Conservation (phyloP, 768 basidiomycete species). For the Termitomyces eurrhizus region DNA sequence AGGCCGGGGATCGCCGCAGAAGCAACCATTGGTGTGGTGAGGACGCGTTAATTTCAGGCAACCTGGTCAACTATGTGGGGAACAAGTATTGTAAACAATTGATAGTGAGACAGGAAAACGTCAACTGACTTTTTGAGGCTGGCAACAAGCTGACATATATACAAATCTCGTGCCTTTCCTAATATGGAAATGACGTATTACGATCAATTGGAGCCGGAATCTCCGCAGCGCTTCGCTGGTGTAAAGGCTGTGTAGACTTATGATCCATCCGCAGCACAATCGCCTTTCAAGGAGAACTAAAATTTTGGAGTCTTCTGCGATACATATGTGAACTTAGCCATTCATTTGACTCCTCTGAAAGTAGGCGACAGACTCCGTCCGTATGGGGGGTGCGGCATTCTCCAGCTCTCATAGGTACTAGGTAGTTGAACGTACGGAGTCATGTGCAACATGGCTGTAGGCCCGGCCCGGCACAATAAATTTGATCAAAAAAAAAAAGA, state of each 20-base stretch:
- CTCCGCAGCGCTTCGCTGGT: conserved; percentile 1
- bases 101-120: not conserved
- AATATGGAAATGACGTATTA: conserved; percentile 10
- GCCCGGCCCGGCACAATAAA: too few relatives aligned
- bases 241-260: conserved; percentile 3
- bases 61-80: not conserved
- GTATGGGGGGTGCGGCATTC: too few relatives aligned
- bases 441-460: too few relatives aligned
- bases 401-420: too few relatives aligned
- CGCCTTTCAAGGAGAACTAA: not conserved
- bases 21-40: conserved; percentile 37
- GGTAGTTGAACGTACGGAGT: too few relatives aligned
- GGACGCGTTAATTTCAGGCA: conserved; percentile 1
- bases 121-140: not conserved
- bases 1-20: conserved; percentile 65
- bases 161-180: not conserved
- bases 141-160: conserved; percentile 8
- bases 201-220: conserved; percentile 2
- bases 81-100: not conserved
- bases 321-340: too few relatives aligned
- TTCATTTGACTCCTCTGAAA: too few relatives aligned
- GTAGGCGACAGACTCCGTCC: too few relatives aligned
- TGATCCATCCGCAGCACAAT: conserved; percentile 2
- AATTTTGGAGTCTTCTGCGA: not conserved
- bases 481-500: too few relatives aligned